Conservation (phyloP, 208 protist species). For the Angomonas deanei region DNA sequence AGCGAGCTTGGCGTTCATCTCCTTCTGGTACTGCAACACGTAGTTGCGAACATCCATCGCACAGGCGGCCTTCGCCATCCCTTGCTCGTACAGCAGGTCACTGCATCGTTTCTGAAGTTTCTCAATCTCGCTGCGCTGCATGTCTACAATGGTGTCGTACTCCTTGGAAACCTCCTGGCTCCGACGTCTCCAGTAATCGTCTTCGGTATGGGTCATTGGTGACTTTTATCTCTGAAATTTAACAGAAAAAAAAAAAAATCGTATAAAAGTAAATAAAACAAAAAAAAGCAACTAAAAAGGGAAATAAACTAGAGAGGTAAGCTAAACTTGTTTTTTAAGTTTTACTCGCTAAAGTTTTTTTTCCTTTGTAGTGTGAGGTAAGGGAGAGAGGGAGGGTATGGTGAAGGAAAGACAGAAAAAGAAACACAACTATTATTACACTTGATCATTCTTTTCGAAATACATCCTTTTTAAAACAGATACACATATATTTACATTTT, state of each 20-base stretch:
- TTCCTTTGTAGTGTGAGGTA: background rate
- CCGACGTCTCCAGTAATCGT: constrained; percentile 55
- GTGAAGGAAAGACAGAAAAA: background rate
- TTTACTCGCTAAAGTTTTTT: background rate
- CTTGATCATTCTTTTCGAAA: no score
- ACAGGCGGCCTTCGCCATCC: constrained; percentile 53
- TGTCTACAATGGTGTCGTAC: constrained; percentile 45
- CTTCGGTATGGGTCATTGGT: constrained; percentile 14
- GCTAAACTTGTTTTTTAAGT: constrained; percentile 16
- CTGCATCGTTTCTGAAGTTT: constrained; percentile 49
- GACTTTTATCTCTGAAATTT: background rate
- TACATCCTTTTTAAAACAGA: constrained; percentile 3
- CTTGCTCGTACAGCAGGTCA: constrained; percentile 62
- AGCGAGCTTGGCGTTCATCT: background rate
- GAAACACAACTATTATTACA: no score
- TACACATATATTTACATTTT: background rate
- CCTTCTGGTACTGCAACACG: constrained; percentile 48
- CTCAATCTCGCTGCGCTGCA: constrained; percentile 67
- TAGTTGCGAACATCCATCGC: constrained; percentile 67
- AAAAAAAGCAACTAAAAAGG: background rate
- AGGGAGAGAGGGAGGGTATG: background rate
- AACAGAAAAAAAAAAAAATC: background rate
- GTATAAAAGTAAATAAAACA: background rate
- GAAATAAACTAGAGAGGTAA: no score
- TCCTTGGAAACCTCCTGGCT: constrained; percentile 36